Evolutionary conservation across 257 asterid genomes (phyloP).

Genomic region (Salvia miltiorrhiza): DNA sequence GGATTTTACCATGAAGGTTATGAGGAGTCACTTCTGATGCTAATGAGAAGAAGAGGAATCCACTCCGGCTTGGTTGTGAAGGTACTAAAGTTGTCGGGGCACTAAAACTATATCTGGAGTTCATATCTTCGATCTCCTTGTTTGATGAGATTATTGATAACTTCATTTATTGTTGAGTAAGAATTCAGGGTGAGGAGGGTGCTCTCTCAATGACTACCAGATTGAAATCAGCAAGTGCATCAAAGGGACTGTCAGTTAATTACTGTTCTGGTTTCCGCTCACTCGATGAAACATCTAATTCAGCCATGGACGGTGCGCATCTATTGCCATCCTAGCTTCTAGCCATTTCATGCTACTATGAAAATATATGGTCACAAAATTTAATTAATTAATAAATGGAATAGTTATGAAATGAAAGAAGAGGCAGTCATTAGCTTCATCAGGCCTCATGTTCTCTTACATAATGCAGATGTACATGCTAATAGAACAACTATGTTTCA

Average conservation of each 20-base stretch:
- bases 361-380: background rate
- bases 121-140: background rate
- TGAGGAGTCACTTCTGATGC: conserved; percentile 93
- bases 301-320: conserved; percentile 64
- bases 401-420: background rate
- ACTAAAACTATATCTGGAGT: background rate
- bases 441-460: background rate
- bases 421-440: background rate
- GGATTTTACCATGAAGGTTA: conserved; percentile 96
- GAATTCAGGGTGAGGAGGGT: conserved; percentile 91
- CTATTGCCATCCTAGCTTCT: conserved; percentile 1
- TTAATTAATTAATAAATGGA: background rate
- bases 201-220: conserved; percentile 97
- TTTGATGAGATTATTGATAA: conserved; percentile 5
- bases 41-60: conserved; percentile 96
- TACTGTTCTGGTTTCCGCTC: conserved; percentile 97
- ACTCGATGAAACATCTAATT: conserved; percentile 42
- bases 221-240: conserved; percentile 63
- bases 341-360: background rate
- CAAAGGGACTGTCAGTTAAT: conserved; percentile 89
- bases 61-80: conserved; percentile 95
- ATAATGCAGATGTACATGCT: background rate
- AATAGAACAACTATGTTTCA: background rate
- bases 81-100: conserved; percentile 35
- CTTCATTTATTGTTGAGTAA: conserved; percentile 13